Evolutionary conservation across 2,329 filamentous ascomycete genomes (phyloP).

Genomic region (Aschersonia sp.): DNA sequence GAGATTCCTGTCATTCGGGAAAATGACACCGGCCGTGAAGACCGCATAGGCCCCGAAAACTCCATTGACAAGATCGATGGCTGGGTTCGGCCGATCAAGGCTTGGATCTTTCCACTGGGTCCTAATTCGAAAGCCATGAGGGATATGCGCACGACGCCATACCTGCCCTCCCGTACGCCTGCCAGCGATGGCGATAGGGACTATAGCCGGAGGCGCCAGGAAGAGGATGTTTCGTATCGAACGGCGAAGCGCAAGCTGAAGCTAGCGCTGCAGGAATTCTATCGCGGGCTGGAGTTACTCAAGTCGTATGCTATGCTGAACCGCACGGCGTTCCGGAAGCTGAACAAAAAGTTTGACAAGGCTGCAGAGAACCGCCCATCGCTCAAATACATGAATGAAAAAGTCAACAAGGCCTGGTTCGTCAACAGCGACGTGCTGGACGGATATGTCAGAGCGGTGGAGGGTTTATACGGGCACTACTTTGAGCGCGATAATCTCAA

Average conservation of each 20-base stretch:
- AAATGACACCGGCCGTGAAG: conserved; percentile 35
- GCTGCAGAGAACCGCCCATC: conserved; percentile 63
- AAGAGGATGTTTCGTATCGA: conserved; percentile 59
- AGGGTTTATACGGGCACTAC: conserved; percentile 87
- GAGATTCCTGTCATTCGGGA: conserved; percentile 32
- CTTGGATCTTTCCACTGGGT: conserved; percentile 38
- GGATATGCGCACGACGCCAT: conserved; percentile 36
- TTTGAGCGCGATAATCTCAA: conserved; percentile 92
- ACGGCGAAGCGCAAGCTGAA: conserved; percentile 87
- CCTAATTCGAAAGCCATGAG: conserved; percentile 46
- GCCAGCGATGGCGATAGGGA: conserved; percentile 24
- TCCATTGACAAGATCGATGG: conserved; percentile 14
- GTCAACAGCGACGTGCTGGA: conserved; percentile 80
- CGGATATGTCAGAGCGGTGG: conserved; percentile 61
- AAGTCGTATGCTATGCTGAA: conserved; percentile 88
- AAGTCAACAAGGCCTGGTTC: conserved; percentile 82
- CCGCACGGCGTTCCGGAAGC: conserved; percentile 85
- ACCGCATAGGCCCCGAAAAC: conserved; percentile 9
- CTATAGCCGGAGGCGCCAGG: conserved; percentile 33
- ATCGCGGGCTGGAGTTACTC: conserved; percentile 77
- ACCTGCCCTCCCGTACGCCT: conserved; percentile 15
- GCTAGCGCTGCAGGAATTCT: conserved; percentile 80
- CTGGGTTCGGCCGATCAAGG: conserved; percentile 40
- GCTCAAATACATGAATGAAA: conserved; percentile 75
- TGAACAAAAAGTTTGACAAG: conserved; percentile 99